These are phyloP conservation scores for Hyaloscypha hepaticicola DNA, from an alignment of 495 filamentous ascomycete genomes.

Conservation along the genomic window DNA sequence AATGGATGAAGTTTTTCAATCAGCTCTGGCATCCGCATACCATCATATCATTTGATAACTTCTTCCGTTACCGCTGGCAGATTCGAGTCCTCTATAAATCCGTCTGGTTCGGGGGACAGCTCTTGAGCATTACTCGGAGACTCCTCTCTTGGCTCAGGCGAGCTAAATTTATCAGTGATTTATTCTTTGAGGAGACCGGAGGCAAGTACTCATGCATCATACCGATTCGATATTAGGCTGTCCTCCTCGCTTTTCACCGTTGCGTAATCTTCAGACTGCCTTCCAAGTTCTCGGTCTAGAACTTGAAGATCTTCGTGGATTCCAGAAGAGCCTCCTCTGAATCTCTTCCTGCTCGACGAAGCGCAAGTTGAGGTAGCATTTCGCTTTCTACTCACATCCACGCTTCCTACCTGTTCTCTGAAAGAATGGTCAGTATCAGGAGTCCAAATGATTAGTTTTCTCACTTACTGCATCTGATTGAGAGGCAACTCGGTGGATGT, in stretches of 20 bases:
- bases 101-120: neutral
- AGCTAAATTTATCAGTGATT: neutral
- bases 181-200: neutral
- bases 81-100: neutral
- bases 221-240: neutral
- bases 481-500: too few species aligned
- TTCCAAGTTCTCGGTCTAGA: neutral
- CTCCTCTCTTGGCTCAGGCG: neutral
- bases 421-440: neutral
- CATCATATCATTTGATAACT: neutral
- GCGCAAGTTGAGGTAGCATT: neutral
- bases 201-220: neutral
- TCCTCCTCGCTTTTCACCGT: slow-evolving; percentile 1
- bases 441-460: too few species aligned
- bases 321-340: neutral
- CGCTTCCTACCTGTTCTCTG: neutral
- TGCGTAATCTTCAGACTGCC: neutral
- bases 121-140: neutral
- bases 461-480: too few species aligned
- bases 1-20: neutral
- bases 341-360: neutral
- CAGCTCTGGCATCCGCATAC: neutral
- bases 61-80: neutral
- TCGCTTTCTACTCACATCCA: neutral
- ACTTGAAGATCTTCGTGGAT: neutral